Evolutionary conservation across 768 basidiomycete genomes (phyloP), one percentile per base, ranked within the genome.

Genomic region (Lactifluus volemus): DNA sequence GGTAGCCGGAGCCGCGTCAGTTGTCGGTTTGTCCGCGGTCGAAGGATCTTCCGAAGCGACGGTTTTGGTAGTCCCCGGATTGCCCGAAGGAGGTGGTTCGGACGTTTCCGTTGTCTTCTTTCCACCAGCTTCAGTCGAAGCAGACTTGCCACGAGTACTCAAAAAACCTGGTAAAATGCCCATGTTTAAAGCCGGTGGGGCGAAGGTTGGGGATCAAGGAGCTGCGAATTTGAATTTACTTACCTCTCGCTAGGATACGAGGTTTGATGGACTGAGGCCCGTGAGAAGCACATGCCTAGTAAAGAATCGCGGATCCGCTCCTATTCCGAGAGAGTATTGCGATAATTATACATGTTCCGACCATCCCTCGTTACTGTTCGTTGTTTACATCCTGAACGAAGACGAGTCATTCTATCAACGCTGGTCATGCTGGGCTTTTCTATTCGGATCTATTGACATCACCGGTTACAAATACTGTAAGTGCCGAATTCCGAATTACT

Each of bases 401-500:
- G 32, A 34, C 32, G 32, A 9, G 32, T 6, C 32, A 34, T 34
- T 3, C 32, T 34, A 34, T 34, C 32, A 4, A 5, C 32, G 32
- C 32, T 49, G 12, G 11, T 49, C 10, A 5, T 49, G 45, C 9
- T 47, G 17, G 12, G 2, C n/a, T n/a, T n/a, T 25, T 25, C 25
- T 42, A 4, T 14, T 10, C 32, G 32, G 32, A 34, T 25, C 25
- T 25, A 25, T 25, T 25, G 25, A 25, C 25, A 25, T 25, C 25
- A 25, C 25, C 25, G 25, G 25, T 25, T 25, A 25, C 25, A 25
- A 25, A 25, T 25, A 25, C 32, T 5, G 32, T 34, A 9, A 34
- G 25, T 29, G 25, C 49, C 49, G 60, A 55, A 55, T 55, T 60
- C 54, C 54, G 60, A 61, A 61, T 61, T 51, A 5, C 4, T 17